Percentiles rank a stretch among this genome's conserved stretches.
These are phyloP conservation scores for Trichomonas vaginalis DNA, from an alignment of 208 protist species.

Conservation along the genomic window DNA sequence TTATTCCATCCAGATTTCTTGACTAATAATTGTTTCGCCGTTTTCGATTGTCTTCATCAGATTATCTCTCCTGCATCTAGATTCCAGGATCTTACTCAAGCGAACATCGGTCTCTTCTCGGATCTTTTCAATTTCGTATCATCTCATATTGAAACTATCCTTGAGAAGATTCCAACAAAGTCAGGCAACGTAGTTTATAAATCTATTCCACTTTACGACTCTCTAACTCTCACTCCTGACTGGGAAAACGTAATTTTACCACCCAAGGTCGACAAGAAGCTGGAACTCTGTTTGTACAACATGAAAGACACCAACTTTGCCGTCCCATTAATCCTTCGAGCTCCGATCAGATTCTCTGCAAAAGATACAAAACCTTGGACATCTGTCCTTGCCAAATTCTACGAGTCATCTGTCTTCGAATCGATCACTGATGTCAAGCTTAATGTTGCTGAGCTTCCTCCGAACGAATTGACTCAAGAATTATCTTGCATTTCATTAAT, in stretches of 20 bases:
- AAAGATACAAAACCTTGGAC: neutral
- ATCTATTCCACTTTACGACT: neutral
- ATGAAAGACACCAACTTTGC: neutral
- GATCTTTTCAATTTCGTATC: neutral
- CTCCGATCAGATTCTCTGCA: neutral
- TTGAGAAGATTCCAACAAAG: neutral
- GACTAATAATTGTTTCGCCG: neutral
- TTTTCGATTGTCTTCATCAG: neutral
- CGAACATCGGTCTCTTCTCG: neutral
- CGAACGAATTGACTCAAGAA: neutral
- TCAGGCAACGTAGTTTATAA: neutral
- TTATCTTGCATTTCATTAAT: neutral
- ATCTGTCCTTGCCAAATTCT: neutral
- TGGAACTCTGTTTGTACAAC: neutral
- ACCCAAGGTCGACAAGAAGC: neutral
- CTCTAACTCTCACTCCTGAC: neutral
- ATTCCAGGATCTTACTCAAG: neutral
- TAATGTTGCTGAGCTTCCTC: neutral
- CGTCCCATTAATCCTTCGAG: neutral
- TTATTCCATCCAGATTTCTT: neutral
- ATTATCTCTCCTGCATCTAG: neutral
- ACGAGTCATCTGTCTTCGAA: neutral
- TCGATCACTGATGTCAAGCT: neutral
- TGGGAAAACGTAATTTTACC: neutral
- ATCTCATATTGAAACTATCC: neutral